These are phyloP conservation scores for Bretschneidera sinensis DNA, from an alignment of 345 rosid species.

Conservation along the genomic window DNA sequence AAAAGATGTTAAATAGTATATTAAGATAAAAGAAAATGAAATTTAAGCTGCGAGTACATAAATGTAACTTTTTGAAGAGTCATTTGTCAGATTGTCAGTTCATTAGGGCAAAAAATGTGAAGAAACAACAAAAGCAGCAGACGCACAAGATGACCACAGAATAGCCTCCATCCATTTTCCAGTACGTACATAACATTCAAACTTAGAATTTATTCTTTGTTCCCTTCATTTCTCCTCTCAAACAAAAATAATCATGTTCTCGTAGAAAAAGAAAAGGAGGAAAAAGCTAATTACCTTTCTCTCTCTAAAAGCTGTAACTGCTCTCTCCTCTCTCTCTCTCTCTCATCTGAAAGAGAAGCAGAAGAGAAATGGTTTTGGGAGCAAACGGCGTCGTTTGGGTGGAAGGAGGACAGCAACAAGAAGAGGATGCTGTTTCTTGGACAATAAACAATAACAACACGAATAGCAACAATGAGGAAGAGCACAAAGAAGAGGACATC, in stretches of 20 bases:
- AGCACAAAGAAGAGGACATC: constrained; percentile 25
- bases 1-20: neutral
- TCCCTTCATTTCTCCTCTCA: constrained; percentile 1
- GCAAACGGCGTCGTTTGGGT: constrained; percentile 59
- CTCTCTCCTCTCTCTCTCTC: neutral
- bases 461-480: constrained; percentile 7
- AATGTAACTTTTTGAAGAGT: neutral
- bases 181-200: constrained; percentile 12
- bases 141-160: neutral
- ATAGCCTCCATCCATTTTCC: neutral
- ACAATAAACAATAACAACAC: constrained; percentile 23
- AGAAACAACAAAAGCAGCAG: neutral
- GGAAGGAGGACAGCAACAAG: constrained; percentile 31
- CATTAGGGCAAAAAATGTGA: neutral
- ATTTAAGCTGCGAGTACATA: neutral
- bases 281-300: constrained; percentile 4
- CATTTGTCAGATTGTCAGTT: too few relatives aligned
- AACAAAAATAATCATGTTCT: constrained; percentile 7
- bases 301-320: neutral
- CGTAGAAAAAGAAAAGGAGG: neutral
- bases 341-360: neutral
- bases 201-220: constrained; percentile 12
- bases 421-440: constrained; percentile 48
- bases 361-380: constrained; percentile 48
- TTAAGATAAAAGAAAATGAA: neutral